Base-by-base conservation (phyloP, 345 rosid genomes). In the Noccaea bulbosa region DNA sequence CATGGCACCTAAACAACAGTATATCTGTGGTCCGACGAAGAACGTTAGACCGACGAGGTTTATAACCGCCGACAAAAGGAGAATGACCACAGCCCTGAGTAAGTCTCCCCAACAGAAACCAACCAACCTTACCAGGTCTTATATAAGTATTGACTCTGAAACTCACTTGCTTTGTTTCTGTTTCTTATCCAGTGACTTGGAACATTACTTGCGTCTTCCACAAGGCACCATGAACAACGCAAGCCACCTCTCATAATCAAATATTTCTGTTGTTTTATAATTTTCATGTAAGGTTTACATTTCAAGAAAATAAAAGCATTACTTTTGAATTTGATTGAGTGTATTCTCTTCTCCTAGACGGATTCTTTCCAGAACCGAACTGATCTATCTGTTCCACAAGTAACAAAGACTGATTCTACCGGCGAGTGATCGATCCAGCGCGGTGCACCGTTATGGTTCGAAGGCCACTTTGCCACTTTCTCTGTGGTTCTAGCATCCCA, bases 391-490 rank as follows among this genome's bases (percentile, higher is more conserved):
- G 56, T 70, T 62, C 79, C 75, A 63, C 74, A 75, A 62, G 47
- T 75, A 30, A 75, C 75, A 75, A 75, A 75, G 47, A 75, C 79
- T 54, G 75, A 35, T 40, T 89, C 97, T 2, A 58, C 69, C 4
- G 97, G 92, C 0, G 96, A 89, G 78, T 87, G 93, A 52, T 87
- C 96, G 1, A 91, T 82, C 96, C 93, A 91, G 2, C 91, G 86
- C 0, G 97, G 90, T n/a, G 85, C 70, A 46, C 96, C 87, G 8
- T 69, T 77, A 67, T 89, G 97, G 81, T 75, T 88, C 2, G 93
- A 87, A 24, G 91, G 83, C 92, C 84, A 89, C 67, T 66, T 87
- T 67, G 93, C 90, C 67, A 91, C 91, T 62, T 67, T 85, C 46
- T 89, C 96, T 50, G 88, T 70, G 6, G 89, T 86, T 74, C 86